Percentiles rank a stretch among this genome's conserved stretches.
Conservation (phyloP, 352 stramenopile species). For the Phytophthora pseudosyringae region DNA sequence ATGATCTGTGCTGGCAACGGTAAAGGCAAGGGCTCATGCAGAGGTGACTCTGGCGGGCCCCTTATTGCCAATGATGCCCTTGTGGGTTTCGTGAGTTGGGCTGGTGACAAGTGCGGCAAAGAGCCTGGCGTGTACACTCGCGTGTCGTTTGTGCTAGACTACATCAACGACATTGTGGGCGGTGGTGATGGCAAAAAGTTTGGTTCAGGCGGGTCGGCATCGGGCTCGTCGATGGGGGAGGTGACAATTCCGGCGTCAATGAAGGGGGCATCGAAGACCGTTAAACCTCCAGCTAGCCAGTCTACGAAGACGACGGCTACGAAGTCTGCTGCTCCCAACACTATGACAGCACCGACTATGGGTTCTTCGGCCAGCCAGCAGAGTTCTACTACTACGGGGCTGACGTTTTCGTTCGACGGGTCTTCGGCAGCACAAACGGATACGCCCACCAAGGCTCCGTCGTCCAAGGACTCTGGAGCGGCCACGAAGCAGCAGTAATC, state of each 20-base stretch:
- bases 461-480: not conserved
- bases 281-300: not conserved
- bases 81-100: constrained; percentile 68
- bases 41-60: constrained; percentile 66
- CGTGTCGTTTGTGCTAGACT: constrained; percentile 55
- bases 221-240: constrained; percentile 3
- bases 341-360: not conserved
- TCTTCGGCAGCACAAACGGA: constrained; percentile 9
- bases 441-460: constrained; percentile 2
- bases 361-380: constrained; percentile 9
- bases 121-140: constrained; percentile 61
- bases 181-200: constrained; percentile 26
- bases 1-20: constrained; percentile 70
- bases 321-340: constrained; percentile 8
- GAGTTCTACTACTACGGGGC: constrained; percentile 10
- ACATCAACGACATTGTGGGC: constrained; percentile 52
- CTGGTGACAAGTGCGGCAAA: constrained; percentile 50
- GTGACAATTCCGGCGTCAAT: constrained; percentile 1
- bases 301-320: not conserved
- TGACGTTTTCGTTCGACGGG: constrained; percentile 32
- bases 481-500: too few relatives aligned
- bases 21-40: constrained; percentile 59
- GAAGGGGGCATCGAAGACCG: constrained; percentile 1
- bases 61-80: constrained; percentile 55
- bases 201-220: not conserved